Percentiles rank a stretch among this genome's conserved stretches.
Evolutionary conservation across 345 rosid species (phyloP).

Genomic region (Acer negundo): DNA sequence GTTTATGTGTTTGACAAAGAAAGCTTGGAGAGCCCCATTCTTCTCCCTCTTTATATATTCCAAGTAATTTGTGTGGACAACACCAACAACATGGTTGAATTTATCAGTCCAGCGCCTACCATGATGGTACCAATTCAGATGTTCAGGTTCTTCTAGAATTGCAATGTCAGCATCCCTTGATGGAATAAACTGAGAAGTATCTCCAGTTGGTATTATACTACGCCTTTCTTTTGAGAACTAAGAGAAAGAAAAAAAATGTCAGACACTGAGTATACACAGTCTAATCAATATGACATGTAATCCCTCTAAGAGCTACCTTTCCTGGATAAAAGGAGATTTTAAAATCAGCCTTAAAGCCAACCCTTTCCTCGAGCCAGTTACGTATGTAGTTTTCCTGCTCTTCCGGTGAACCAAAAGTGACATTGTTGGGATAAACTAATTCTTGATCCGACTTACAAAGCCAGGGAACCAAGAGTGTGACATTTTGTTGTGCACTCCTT

Average conservation of each 20-base stretch:
- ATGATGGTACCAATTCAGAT: slow-evolving; percentile 96
- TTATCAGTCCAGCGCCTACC: slow-evolving; percentile 98
- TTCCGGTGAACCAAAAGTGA: slow-evolving; percentile 90
- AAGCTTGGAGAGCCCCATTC: slow-evolving; percentile 92
- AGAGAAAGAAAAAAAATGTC: slow-evolving; percentile 19
- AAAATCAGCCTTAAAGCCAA: slow-evolving; percentile 88
- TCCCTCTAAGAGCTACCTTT: slow-evolving; percentile 57
- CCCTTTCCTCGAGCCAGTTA: slow-evolving; percentile 90
- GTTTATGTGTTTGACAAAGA: slow-evolving; percentile 91
- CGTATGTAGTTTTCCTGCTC: slow-evolving; percentile 95
- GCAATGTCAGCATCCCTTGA: slow-evolving; percentile 93
- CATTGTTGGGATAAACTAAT: slow-evolving; percentile 81
- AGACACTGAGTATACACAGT: neutral
- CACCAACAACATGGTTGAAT: slow-evolving; percentile 93
- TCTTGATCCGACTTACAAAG: slow-evolving; percentile 95
- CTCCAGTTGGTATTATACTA: slow-evolving; percentile 96
- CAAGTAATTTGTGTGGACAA: slow-evolving; percentile 97
- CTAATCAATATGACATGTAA: neutral
- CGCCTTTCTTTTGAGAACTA: slow-evolving; percentile 92
- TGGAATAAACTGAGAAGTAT: slow-evolving; percentile 85
- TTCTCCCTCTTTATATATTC: slow-evolving; percentile 98
- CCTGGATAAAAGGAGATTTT: slow-evolving; percentile 97
- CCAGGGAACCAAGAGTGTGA: slow-evolving; percentile 97
- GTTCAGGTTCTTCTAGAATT: slow-evolving; percentile 96
- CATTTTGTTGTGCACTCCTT: slow-evolving; percentile 77